Evolutionary conservation across 1,284 basidiomycete species (phyloP), one percentile per base, ranked within the genome.

Genomic region (Coniophora puteana): DNA sequence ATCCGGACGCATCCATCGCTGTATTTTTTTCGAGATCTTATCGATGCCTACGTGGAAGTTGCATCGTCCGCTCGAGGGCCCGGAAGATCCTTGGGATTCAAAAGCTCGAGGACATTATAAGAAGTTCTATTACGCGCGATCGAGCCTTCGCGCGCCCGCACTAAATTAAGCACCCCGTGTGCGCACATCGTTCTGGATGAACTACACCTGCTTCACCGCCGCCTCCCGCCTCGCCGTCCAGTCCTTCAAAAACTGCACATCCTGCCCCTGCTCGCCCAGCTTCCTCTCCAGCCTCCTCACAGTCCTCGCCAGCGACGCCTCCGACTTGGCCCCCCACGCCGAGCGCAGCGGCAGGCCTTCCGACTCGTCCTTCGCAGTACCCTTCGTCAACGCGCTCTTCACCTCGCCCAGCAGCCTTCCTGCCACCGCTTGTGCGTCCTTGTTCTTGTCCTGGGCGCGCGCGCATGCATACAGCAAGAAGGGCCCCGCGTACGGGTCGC

Each of bases 391-490:
- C 34, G 69, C 56, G 5, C 51, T 40, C 42, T 66, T 49, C 13
- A 80, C 62, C 8, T 65, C 58, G 0, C 67, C 61, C 12, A 75
- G 51, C 21, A 81, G 62, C 12, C 60, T 65, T n/a, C 65, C 57
- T 0, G 71, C 73, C 24, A 78, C 59, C 12, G 61, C 46, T 20
- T 65, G 51, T 1, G 72, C 67, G 18, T 68, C 61, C 31, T 56
- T 46, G 6, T 54, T 52, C 14, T 49, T 41, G 44, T 68, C 58
- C 36, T 62, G 69, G 43, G 74, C 64, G 52, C 75, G 80, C 10
- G 80, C 78, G 3, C n/a, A n/a, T 84, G 60, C 60, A 84, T 68
- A 4, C 80, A 65, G 38, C 72, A 78, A 10, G 72, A 73, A 4
- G 72, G 58, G n/a, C n/a, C n/a, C n/a, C n/a, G n/a, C n/a, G n/a